Evolutionary conservation across 2,329 filamentous ascomycete species (phyloP).

Genomic region (Pseudocercospora musae): DNA sequence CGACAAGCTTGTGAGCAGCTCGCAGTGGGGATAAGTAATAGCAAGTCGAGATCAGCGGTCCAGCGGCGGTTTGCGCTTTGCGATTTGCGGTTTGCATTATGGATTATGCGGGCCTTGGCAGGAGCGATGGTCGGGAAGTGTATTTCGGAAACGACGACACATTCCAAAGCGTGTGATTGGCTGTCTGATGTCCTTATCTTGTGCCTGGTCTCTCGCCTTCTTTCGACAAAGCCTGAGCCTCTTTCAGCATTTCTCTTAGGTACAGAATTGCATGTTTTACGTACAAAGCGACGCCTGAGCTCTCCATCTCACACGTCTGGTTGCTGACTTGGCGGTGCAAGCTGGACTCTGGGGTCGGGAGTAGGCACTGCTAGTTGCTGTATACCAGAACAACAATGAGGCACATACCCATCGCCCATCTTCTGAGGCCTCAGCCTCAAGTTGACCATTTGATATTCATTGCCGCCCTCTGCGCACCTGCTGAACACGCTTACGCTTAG

Average conservation of each 20-base stretch:
- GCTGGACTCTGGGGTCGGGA: not conserved
- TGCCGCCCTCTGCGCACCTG: slow-evolving; percentile 30
- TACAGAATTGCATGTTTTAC: slow-evolving; percentile 21
- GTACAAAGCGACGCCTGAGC: slow-evolving; percentile 15
- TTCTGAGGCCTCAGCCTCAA: slow-evolving; percentile 16
- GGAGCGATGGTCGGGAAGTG: not conserved
- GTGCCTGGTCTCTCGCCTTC: slow-evolving; percentile 10
- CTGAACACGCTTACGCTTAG: slow-evolving; percentile 26
- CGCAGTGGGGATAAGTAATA: not conserved
- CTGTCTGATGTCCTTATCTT: not conserved
- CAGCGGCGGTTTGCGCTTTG: not conserved
- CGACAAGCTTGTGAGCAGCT: not conserved
- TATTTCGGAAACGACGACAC: not conserved
- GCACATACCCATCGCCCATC: slow-evolving; percentile 6
- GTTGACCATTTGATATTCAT: slow-evolving; percentile 36
- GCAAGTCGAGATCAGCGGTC: not conserved
- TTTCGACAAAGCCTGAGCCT: slow-evolving; percentile 10
- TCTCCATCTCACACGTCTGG: slow-evolving; percentile 4
- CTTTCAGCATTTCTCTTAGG: slow-evolving; percentile 17
- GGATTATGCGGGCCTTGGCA: not conserved
- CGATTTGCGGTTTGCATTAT: too few species aligned
- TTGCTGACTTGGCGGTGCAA: slow-evolving; percentile 11
- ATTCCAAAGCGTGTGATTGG: not conserved
- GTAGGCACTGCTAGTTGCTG: slow-evolving; percentile 8
- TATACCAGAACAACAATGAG: too few species aligned